Base-by-base conservation (phyloP, 2,329 filamentous ascomycete species). In the Monilinia laxa region DNA sequence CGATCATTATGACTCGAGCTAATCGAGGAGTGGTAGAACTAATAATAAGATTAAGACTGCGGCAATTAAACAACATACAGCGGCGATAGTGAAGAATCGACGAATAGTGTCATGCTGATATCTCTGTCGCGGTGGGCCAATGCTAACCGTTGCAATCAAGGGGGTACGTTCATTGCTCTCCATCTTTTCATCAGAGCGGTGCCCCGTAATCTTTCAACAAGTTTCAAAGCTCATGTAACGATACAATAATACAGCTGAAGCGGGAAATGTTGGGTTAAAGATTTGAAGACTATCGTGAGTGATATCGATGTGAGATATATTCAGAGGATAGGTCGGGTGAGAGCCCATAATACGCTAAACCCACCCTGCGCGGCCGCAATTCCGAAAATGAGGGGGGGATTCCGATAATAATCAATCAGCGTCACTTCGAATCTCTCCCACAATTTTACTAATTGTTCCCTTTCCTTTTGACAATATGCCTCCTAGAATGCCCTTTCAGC, bases 31-130 rank as follows among this genome's bases (percentile, higher is more conserved):
- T 51, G 84, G 75, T 31, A 82, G 78, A 54, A 81, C 79, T 56
- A 85, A 69, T n/a, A 83, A 72, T 58, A 87, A 82, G 55, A 80
- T 58, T 20, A 76, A 59, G 9, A 72, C 62, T 28, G 71, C 65
- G 20, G 68, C 79, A 55, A 85, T 73, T 49, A 87, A 75, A 11
- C 86, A 80, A 16, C 84, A 87, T 45, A 83, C 78, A 56, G 85
- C 79, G 28, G 84, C 81, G 66, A 90, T 80, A 49, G 87, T 89
- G 76, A 87, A 91, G 76, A 90, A 85, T 66, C 87, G 85, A 59
- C 89, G 87, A 56, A 87, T 76, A 28, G 82, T 83, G 70, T 84
- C 81, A 72, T 90, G 86, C 54, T 80, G 80, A 72, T 88, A 88
- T 71, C 87, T 81, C 70, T 78, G 81, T 72, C 81, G 80, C 68